phyloP scores from a whole-genome alignment of 139 green algal genomes.

The Mesotaenium endlicherianum region DNA sequence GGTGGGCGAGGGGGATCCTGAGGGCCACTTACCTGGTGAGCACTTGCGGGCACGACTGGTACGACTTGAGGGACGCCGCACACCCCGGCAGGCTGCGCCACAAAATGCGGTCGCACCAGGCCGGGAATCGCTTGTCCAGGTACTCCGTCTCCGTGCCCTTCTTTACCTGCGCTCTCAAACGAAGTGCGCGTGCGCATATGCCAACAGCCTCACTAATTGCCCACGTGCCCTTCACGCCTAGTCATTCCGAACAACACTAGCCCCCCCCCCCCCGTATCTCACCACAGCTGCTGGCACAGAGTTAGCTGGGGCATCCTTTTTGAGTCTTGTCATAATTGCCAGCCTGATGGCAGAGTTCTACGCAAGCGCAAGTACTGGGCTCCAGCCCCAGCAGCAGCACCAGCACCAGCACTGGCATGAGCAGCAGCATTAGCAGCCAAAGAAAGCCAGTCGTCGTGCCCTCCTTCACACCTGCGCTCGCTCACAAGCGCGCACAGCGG shows the following conservation, averaged over 20 bases:
- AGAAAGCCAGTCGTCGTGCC: too few relatives aligned
- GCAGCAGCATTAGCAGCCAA: too few relatives aligned
- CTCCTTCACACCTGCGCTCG: too few relatives aligned
- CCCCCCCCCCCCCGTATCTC: conserved; percentile 7
- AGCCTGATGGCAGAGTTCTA: too few relatives aligned
- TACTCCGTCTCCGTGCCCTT: conserved; percentile 40
- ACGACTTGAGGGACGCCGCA: conserved; percentile 58
- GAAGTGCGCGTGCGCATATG: conserved; percentile 63
- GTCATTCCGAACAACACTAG: conserved; percentile 32
- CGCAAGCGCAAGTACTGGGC: too few relatives aligned
- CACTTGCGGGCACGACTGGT: too few relatives aligned
- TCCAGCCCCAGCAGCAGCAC: too few relatives aligned
- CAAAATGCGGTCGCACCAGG: conserved; percentile 74
- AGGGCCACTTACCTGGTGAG: too few relatives aligned
- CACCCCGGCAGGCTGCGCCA: conserved; percentile 36
- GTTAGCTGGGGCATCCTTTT: conserved; percentile 9
- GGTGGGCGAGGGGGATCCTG: too few relatives aligned
- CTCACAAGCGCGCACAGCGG: too few relatives aligned
- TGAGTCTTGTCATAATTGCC: not conserved
- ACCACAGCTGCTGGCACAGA: conserved; percentile 9
- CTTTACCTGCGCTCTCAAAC: conserved; percentile 67
- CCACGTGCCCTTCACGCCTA: conserved; percentile 19
- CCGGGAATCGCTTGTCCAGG: conserved; percentile 61
- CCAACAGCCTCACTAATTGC: conserved; percentile 14
- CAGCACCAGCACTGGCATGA: too few relatives aligned